Evolutionary conservation across 768 basidiomycete species (phyloP), one percentile per base, ranked within the genome.

Genomic region (Tylopilus cervinicoccineus): DNA sequence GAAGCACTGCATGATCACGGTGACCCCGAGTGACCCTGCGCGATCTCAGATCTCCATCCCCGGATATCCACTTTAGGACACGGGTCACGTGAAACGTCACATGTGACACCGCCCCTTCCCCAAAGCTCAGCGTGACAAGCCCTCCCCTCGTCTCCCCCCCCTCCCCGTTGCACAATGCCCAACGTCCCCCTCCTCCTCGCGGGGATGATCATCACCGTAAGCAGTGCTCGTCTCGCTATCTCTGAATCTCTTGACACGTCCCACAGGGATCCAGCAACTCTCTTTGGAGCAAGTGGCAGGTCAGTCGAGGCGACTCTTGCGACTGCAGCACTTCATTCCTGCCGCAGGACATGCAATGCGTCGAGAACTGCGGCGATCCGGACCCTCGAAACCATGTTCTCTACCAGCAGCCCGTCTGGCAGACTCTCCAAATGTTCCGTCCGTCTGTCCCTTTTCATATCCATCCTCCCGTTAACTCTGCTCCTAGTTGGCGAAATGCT

Each of bases 381-480:
- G 72, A 89, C 66, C 78, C 83, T 2, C 52, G 60, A 4, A 72
- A 73, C 29, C 81, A 78, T 46, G 76, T 93, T 41, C 77, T 90
- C 26, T 98, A 88, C 65, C 93, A 97, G 62, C 95, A 97, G 66
- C 93, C 93, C 5, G 91, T 95, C 22, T 88, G 91, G 88, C 90
- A 93, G 68, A 90, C 83, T 13, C 76, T 92, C 33, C 88, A 90
- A 67, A 93, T 91, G 88, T 91, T 90, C 69, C 75, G 87, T 89
- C 62, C 67, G 86, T 78, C 37, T 38, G 38, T 52, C 54, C 42
- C 47, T 61, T 36, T 47, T 46, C 22, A 34, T 45, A 5, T 36
- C 38, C 52, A 41, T 44, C 45, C 36, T 29, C 39, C 16, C 48
- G n/a, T 53, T 72, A 56, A 77, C 74, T 55, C 67, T 71, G 62